These are phyloP conservation scores for Paxillus involutus DNA, from an alignment of 768 basidiomycete species.

Conservation along the genomic window DNA sequence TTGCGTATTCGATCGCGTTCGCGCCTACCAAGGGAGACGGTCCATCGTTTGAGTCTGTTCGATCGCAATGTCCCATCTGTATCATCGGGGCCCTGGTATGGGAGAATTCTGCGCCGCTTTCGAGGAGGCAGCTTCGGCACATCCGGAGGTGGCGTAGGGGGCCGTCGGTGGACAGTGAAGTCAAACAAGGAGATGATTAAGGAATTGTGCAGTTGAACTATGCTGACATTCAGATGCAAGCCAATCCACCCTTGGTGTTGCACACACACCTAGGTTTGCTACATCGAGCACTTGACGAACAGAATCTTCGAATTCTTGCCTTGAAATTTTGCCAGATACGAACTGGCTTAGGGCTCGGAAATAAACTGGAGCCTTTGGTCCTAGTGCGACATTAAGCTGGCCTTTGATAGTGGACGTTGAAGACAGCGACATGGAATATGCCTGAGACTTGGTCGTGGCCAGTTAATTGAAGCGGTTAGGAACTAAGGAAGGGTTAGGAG, in stretches of 20 bases:
- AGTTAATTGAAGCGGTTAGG: no score
- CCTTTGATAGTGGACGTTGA: conserved; percentile 73
- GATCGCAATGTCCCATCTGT: conserved; percentile 58
- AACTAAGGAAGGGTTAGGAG: conserved; percentile 2
- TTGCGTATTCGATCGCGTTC: conserved; percentile 71
- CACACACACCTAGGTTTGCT: conserved; percentile 47
- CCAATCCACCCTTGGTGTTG: neutral
- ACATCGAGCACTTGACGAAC: conserved; percentile 63
- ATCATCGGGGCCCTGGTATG: conserved; percentile 71
- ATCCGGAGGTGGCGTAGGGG: conserved; percentile 63
- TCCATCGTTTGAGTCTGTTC: conserved; percentile 69
- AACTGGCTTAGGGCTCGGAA: conserved; percentile 66
- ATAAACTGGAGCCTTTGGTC: conserved; percentile 57
- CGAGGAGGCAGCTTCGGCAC: conserved; percentile 61
- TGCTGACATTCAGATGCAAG: conserved; percentile 9
- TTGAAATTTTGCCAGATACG: conserved; percentile 65
- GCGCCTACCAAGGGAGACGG: conserved; percentile 65
- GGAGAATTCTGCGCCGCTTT: conserved; percentile 65
- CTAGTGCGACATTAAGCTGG: conserved; percentile 63
- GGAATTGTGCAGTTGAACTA: conserved; percentile 82
- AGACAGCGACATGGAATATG: conserved; percentile 63
- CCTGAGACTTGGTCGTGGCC: conserved; percentile 4
- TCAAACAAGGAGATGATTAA: conserved; percentile 83
- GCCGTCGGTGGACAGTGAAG: conserved; percentile 69
- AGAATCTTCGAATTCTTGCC: conserved; percentile 74